Base-by-base conservation (phyloP, 2,329 filamentous ascomycete genomes). In the Penicillium sp. region DNA sequence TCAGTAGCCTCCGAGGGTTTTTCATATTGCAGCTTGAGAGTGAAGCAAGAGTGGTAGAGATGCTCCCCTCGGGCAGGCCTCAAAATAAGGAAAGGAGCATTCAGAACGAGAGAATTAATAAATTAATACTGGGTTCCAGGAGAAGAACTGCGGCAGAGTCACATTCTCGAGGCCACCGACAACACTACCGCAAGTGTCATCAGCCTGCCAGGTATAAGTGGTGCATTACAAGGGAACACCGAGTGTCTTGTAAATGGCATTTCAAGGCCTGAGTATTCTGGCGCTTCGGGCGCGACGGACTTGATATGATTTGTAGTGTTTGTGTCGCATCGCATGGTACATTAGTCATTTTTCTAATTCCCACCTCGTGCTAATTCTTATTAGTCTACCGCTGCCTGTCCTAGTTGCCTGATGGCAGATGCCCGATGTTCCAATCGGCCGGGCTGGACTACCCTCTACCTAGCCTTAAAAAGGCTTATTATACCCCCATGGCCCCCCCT, bases 211-310 rank as follows among this genome's bases (percentile, higher is more conserved):
- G 24, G 24, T 27, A 27, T 27, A 27, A 6, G 24, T 27, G 5
- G 24, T 27, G 24, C 24, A 27, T 5, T 27, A 5, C 24, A 27
- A 27, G 24, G 24, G 24, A 27, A 27, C 24, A 27, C 5, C 6
- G 24, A 27, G 3, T 27, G 24, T 27, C 6, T 27, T 27, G 24
- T 2, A 33, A 47, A 50, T 24, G 47, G 39, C 19, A 6, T 51
- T 39, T 51, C 36, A 37, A 51, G 19, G 13, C n/a, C 18, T 11
- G 35, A 18, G 24, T 39, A 35, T 19, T 16, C 46, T 18, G 55
- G 55, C 55, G 58, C 19, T 50, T 59, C 57, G 58, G 62, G 58
- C 55, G 54, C 19, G 54, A 46, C 60, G 54, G 60, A 58, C 47
- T 13, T 9, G n/a, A 44, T 59, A 19, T 63, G 44, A 61, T 64